Percentiles rank a stretch among this genome's conserved stretches.
phyloP scores from a whole-genome alignment of 2,329 filamentous ascomycete genomes.

The Trichoderma aggressivum region DNA sequence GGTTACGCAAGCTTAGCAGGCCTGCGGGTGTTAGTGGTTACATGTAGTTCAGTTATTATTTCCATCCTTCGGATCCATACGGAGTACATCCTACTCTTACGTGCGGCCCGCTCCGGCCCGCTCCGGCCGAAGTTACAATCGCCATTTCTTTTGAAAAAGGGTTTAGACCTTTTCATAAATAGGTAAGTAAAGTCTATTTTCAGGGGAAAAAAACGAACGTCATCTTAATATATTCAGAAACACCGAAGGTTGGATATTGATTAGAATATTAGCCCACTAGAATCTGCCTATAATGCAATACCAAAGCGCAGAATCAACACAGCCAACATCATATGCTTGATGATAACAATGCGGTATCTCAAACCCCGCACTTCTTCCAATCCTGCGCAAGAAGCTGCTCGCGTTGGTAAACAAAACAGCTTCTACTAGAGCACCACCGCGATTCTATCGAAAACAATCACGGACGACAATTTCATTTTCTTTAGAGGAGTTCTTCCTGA shows the following conservation, averaged over 20 bases:
- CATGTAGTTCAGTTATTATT: not conserved
- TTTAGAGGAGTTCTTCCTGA: not conserved
- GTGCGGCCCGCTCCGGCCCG: not conserved
- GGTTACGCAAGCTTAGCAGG: not conserved
- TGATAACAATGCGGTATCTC: not conserved
- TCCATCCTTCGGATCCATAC: not conserved
- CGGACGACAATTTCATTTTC: not conserved
- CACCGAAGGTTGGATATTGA: not conserved
- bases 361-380: not conserved
- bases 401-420: not conserved
- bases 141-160: not conserved
- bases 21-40: not conserved
- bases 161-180: not conserved
- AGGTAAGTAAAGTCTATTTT: not conserved
- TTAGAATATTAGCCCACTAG: not conserved
- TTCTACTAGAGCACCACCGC: not conserved
- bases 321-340: not conserved
- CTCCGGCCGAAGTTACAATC: not conserved
- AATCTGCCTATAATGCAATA: not conserved
- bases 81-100: not conserved
- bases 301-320: not conserved
- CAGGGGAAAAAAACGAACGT: not conserved
- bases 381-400: not conserved
- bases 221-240: not conserved
- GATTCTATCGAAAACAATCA: not conserved